Percentiles rank a stretch among this genome's conserved stretches.
phyloP scores from a whole-genome alignment of 805 yeast species.

The Cyberlindnera xishuangbannaensis region DNA sequence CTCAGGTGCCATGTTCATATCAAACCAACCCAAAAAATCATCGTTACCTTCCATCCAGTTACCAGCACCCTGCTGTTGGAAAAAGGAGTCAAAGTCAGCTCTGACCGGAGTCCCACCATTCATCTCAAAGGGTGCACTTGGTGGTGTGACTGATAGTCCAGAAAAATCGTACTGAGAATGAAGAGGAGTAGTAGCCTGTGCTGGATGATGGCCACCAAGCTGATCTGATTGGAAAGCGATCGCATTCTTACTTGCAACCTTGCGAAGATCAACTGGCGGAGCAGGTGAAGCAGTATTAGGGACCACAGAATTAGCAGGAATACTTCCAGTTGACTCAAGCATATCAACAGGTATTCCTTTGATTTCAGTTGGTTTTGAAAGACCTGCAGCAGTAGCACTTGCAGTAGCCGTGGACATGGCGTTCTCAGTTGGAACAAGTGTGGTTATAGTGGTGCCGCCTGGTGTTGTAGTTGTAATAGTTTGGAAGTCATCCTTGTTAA shows the following conservation, averaged over 20 bases:
- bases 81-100: conserved; percentile 47
- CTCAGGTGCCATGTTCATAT: conserved; percentile 66
- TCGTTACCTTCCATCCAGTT: conserved; percentile 81
- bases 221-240: conserved; percentile 7
- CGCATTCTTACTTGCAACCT: conserved; percentile 16
- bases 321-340: conserved; percentile 78
- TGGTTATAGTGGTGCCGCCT: conserved; percentile 87
- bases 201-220: conserved; percentile 1
- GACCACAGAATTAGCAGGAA: conserved; percentile 20
- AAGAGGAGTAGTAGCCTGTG: conserved; percentile 2
- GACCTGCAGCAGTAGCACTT: conserved; percentile 50
- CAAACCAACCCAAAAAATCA: conserved; percentile 93
- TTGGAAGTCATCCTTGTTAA: conserved; percentile 81
- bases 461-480: conserved; percentile 85
- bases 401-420: conserved; percentile 61
- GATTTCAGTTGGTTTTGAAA: conserved; percentile 49
- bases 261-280: conserved; percentile 11
- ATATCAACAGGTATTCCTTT: conserved; percentile 65
- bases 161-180: conserved; percentile 12
- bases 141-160: conserved; percentile 12
- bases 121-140: conserved; percentile 7
- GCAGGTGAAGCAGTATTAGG: background rate
- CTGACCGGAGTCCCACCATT: conserved; percentile 18
- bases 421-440: conserved; percentile 78
- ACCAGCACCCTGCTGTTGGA: conserved; percentile 77